Conservation (phyloP, 2,329 filamentous ascomycete species). For the Epichloe gansuensis region DNA sequence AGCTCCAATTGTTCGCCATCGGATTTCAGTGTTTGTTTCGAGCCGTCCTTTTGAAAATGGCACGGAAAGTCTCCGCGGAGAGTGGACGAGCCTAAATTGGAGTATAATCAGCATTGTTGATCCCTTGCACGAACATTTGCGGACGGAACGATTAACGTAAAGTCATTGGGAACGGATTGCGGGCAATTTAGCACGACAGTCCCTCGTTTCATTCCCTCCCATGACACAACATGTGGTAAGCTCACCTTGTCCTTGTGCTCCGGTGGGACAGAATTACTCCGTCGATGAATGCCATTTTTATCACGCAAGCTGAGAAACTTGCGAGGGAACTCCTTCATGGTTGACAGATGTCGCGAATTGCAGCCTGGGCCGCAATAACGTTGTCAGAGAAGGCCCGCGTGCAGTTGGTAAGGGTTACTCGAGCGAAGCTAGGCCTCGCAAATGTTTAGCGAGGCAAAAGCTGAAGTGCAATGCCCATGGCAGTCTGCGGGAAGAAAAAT, state of each 20-base stretch:
- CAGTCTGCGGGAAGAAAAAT: constrained; percentile 6
- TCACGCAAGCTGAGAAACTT: constrained; percentile 62
- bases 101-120: neutral
- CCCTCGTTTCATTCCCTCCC: neutral
- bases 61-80: constrained; percentile 46
- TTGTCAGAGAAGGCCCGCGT: neutral
- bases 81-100: constrained; percentile 34
- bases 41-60: constrained; percentile 52
- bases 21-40: constrained; percentile 32
- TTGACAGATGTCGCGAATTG: neutral
- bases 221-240: neutral
- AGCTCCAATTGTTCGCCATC: constrained; percentile 26
- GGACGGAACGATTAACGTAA: neutral
- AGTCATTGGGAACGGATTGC: neutral
- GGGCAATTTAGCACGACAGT: neutral
- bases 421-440: constrained; percentile 15
- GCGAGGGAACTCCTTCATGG: constrained; percentile 45
- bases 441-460: constrained; percentile 20
- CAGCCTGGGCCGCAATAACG: neutral
- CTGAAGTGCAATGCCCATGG: constrained; percentile 19
- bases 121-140: neutral
- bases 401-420: neutral
- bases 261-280: constrained; percentile 44
- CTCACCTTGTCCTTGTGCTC: constrained; percentile 35
- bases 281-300: constrained; percentile 42